These are phyloP conservation scores for Daldinia caldariorum DNA, from an alignment of 495 filamentous ascomycete species.

Conservation along the genomic window DNA sequence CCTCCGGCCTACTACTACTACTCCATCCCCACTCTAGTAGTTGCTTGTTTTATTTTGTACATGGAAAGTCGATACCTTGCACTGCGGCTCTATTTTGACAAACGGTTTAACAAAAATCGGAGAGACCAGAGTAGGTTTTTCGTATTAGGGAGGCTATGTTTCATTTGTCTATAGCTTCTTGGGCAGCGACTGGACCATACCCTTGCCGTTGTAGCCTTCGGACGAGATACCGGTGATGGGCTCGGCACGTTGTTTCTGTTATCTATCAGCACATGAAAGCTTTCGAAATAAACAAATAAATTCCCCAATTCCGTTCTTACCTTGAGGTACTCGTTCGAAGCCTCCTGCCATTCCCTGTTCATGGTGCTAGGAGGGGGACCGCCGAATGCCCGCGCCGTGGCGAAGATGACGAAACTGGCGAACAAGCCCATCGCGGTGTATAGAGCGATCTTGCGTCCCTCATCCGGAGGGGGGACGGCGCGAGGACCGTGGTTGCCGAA, in stretches of 20 bases:
- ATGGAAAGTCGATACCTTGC: constrained; percentile 32
- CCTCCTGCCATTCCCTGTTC: constrained; percentile 95
- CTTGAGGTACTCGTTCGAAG: constrained; percentile 88
- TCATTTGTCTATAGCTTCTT: constrained; percentile 54
- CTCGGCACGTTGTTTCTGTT: constrained; percentile 83
- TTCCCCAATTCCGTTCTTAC: constrained; percentile 55
- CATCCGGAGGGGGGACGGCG: constrained; percentile 79
- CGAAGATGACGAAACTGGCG: constrained; percentile 72
- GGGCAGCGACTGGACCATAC: constrained; percentile 78
- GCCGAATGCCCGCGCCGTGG: constrained; percentile 69
- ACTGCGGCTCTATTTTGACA: constrained; percentile 52
- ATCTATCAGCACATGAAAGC: constrained; percentile 33
- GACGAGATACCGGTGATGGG: constrained; percentile 87
- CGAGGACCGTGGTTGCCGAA: constrained; percentile 96
- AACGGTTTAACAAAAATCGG: constrained; percentile 45
- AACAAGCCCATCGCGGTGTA: constrained; percentile 73
- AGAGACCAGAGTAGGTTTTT: constrained; percentile 10
- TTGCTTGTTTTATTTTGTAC: constrained; percentile 35
- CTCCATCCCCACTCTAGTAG: constrained; percentile 41
- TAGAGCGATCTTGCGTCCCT: constrained; percentile 74
- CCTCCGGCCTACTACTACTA: constrained; percentile 16
- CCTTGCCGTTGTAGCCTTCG: constrained; percentile 81
- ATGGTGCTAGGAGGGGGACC: constrained; percentile 81
- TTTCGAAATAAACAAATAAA: not conserved
- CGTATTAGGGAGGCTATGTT: constrained; percentile 11